Percentiles rank a stretch among this genome's conserved stretches.
Conservation (phyloP, 345 rosid species). For the Lepidium africanum region DNA sequence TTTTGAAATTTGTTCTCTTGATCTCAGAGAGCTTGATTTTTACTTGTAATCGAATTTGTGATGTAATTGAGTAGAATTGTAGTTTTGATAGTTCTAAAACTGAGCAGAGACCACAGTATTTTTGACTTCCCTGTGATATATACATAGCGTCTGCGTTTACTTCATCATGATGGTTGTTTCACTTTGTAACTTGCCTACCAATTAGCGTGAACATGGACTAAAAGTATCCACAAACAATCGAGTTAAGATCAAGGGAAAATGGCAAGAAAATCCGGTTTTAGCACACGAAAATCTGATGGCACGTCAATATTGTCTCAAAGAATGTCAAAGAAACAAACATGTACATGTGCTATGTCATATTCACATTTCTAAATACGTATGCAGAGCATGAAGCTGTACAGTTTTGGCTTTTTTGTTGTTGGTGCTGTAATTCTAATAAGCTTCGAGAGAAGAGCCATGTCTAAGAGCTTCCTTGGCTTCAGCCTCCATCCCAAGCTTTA, state of each 20-base stretch:
- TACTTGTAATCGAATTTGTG: constrained; percentile 14
- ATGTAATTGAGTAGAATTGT: constrained; percentile 17
- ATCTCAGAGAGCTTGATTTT: constrained; percentile 11
- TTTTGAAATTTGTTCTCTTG: background rate
- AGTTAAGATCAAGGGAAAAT: background rate
- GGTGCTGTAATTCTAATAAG: constrained; percentile 34
- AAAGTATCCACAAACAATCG: background rate
- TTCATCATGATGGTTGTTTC: background rate
- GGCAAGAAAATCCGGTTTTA: constrained; percentile 11
- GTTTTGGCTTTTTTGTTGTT: constrained; percentile 9
- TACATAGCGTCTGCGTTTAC: background rate
- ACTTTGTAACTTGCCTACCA: constrained; percentile 1
- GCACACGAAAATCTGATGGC: constrained; percentile 18
- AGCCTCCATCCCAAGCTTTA: constrained; percentile 77
- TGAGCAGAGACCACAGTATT: background rate
- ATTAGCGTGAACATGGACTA: background rate
- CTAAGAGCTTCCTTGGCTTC: constrained; percentile 84
- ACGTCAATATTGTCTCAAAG: constrained; percentile 23
- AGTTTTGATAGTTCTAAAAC: background rate
- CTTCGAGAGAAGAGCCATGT: constrained; percentile 67
- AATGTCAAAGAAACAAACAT: constrained; percentile 9
- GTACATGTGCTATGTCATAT: constrained; percentile 14
- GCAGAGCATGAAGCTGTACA: constrained; percentile 36
- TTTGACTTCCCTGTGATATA: background rate
- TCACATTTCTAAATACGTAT: constrained; percentile 11